Evolutionary conservation across 2,329 filamentous ascomycete genomes (phyloP).

Genomic region (Fonsecaea pugnacius): DNA sequence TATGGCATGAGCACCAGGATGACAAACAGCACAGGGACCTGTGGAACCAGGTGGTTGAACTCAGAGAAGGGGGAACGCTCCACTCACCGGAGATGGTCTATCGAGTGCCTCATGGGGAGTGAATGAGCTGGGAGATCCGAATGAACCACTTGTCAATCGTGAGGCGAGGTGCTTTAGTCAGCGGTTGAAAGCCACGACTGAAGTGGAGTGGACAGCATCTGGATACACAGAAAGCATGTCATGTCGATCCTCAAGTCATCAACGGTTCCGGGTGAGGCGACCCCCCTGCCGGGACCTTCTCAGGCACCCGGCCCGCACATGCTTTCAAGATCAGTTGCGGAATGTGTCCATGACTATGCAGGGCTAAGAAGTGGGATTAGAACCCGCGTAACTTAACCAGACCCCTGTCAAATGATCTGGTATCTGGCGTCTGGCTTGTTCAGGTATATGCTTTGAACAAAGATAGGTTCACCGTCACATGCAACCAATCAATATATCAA

Average conservation of each 20-base stretch:
- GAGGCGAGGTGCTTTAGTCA: background rate
- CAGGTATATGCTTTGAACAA: background rate
- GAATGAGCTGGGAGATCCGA: background rate
- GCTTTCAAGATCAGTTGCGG: background rate
- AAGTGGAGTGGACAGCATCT: background rate
- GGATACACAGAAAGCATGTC: background rate
- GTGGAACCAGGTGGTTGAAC: conserved; percentile 11
- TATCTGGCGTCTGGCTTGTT: background rate
- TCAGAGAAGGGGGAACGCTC: conserved; percentile 4
- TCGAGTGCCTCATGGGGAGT: background rate
- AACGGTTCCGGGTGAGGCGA: background rate
- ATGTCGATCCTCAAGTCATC: background rate
- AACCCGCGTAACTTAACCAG: background rate
- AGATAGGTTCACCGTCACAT: background rate
- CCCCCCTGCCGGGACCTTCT: background rate
- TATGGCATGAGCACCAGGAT: conserved; percentile 23
- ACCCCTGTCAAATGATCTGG: background rate
- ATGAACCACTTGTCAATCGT: background rate
- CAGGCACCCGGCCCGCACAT: background rate
- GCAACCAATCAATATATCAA: background rate
- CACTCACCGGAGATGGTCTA: conserved; percentile 12
- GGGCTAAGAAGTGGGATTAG: background rate
- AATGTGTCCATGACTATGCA: background rate
- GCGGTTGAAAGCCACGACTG: background rate
- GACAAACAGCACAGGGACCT: conserved; percentile 14